Conservation (phyloP, 2,329 filamentous ascomycete genomes). For the Chaetothyriales sp. region DNA sequence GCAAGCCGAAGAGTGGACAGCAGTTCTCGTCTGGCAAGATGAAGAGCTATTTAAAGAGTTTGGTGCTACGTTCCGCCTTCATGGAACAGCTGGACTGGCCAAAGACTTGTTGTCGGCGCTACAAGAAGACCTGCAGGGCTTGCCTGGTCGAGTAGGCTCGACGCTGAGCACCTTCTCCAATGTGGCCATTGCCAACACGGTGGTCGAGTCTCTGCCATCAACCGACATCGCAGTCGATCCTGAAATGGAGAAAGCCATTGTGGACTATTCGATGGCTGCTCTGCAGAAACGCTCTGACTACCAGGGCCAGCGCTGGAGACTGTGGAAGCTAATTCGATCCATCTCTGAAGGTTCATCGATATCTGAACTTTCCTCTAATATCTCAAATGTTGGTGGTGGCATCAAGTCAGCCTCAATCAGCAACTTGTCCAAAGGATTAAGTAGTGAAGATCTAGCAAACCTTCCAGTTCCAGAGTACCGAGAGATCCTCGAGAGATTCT, state of each 20-base stretch:
- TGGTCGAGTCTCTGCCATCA: constrained; percentile 2
- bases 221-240: background rate
- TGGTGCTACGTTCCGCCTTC: constrained; percentile 7
- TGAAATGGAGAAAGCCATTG: background rate
- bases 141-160: constrained; percentile 7
- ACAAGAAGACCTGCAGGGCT: constrained; percentile 4
- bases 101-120: constrained; percentile 6
- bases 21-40: constrained; percentile 30
- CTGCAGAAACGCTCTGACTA: constrained; percentile 11
- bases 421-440: background rate
- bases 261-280: constrained; percentile 2
- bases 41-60: constrained; percentile 27
- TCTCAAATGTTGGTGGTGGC: background rate
- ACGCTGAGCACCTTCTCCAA: constrained; percentile 9
- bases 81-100: constrained; percentile 6
- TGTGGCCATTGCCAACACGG: constrained; percentile 7
- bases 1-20: constrained; percentile 17
- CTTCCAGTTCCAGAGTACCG: background rate
- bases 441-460: background rate
- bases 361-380: background rate
- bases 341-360: constrained; percentile 1
- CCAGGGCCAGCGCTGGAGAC: constrained; percentile 14
- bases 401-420: background rate
- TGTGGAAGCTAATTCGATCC: constrained; percentile 9
- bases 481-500: background rate